These are phyloP conservation scores for Yamadazyma jaroonii DNA, from an alignment of 1,139 yeast genomes.

Conservation along the genomic window DNA sequence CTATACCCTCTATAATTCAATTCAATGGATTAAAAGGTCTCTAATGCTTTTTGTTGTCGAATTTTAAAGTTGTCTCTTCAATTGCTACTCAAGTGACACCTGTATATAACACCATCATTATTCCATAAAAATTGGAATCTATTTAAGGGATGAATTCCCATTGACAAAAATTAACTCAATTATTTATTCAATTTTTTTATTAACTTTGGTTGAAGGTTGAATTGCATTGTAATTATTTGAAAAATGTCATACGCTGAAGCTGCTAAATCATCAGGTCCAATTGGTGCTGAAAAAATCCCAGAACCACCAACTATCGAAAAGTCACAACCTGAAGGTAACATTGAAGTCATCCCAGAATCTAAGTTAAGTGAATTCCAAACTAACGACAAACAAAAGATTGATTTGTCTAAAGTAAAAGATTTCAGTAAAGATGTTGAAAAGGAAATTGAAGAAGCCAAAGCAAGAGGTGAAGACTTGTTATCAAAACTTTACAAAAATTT, in stretches of 20 bases:
- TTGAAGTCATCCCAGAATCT: constrained; percentile 27
- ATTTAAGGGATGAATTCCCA: constrained; percentile 5
- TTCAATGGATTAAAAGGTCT: too few relatives aligned
- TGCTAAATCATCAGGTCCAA: constrained; percentile 38
- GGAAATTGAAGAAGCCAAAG: constrained; percentile 17
- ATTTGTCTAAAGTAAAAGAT: constrained; percentile 11
- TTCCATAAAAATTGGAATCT: constrained; percentile 1
- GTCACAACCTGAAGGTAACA: constrained; percentile 24
- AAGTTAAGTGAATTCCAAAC: constrained; percentile 29
- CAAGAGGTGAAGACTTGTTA: constrained; percentile 17
- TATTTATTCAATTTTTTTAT: not conserved
- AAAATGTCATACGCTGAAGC: constrained; percentile 37
- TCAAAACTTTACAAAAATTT: constrained; percentile 10
- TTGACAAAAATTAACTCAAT: not conserved
- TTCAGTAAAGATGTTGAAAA: constrained; percentile 17
- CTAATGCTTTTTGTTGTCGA: too few relatives aligned
- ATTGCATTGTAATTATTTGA: not conserved
- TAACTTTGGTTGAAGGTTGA: not conserved
- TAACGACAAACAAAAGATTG: constrained; percentile 19
- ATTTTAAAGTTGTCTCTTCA: not conserved
- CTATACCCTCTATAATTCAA: too few relatives aligned
- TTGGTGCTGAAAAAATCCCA: constrained; percentile 20
- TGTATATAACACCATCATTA: constrained; percentile 1
- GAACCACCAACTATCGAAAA: constrained; percentile 8
- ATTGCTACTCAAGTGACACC: constrained; percentile 4